Conservation (phyloP, 2,329 filamentous ascomycete genomes). For the Ceratocystis diversiconidia region DNA sequence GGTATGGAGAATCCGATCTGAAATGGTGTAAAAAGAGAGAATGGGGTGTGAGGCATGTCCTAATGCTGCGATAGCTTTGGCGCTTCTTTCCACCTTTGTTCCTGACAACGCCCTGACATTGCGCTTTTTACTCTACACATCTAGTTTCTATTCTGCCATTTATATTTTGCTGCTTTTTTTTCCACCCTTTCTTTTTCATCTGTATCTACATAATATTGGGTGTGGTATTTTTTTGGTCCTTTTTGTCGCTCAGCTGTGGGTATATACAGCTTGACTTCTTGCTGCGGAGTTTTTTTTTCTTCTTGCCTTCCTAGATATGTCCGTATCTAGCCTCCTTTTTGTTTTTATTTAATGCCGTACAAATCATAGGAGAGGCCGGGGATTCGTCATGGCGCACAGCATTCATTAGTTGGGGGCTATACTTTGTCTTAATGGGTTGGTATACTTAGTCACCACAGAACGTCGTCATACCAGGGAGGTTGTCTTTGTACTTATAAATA, state of each 20-base stretch:
- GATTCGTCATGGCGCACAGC: not conserved
- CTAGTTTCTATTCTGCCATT: not conserved
- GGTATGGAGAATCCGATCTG: constrained; percentile 35
- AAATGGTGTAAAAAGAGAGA: constrained; percentile 11
- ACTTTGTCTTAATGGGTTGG: not conserved
- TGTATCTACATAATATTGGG: not conserved
- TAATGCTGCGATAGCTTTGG: not conserved
- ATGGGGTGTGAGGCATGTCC: not conserved
- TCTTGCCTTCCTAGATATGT: constrained; percentile 1
- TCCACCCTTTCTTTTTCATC: not conserved
- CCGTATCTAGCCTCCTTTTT: not conserved
- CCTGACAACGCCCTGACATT: not conserved
- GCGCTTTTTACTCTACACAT: not conserved
- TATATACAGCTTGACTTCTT: not conserved
- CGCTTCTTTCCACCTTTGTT: not conserved
- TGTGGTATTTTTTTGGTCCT: constrained; percentile 4
- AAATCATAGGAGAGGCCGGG: not conserved
- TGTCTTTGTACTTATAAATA: not conserved
- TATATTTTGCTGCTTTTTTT: constrained; percentile 1
- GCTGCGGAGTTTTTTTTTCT: not conserved
- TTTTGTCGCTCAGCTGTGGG: not conserved
- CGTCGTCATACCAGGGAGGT: not conserved
- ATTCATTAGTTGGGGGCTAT: not conserved
- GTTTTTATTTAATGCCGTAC: constrained; percentile 1
- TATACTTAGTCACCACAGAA: not conserved